A percentile compares a stretch with the other conserved stretches of the same genome.
phyloP scores from a whole-genome alignment of 495 filamentous ascomycete genomes.

The Hypoxylon lienhwacheense region DNA sequence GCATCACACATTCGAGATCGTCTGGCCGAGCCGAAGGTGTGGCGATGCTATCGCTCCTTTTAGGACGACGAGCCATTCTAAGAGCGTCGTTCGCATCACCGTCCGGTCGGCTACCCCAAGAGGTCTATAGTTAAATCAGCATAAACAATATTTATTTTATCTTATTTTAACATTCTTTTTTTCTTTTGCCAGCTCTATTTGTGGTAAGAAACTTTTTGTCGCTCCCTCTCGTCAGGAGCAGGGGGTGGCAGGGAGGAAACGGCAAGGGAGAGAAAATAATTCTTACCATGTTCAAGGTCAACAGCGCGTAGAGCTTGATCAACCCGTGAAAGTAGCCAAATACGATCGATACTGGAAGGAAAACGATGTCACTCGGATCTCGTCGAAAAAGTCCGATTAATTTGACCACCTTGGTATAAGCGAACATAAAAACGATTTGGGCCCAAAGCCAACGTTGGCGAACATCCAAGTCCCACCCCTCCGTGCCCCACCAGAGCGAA shows the following conservation, averaged over 20 bases:
- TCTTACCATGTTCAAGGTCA: slow-evolving; percentile 50
- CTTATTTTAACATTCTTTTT: too few relatives aligned
- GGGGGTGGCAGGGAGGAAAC: too few relatives aligned
- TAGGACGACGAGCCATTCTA: slow-evolving; percentile 56
- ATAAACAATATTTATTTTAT: too few relatives aligned
- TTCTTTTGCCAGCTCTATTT: too few relatives aligned
- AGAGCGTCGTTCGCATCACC: slow-evolving; percentile 63
- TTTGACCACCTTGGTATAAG: slow-evolving; percentile 63
- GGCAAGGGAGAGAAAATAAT: too few relatives aligned
- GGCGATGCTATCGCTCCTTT: slow-evolving; percentile 50
- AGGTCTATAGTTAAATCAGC: slow-evolving; percentile 57
- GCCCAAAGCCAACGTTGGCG: slow-evolving; percentile 50
- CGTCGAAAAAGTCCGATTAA: slow-evolving; percentile 59
- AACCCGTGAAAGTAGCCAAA: slow-evolving; percentile 65
- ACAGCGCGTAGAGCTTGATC: slow-evolving; percentile 63
- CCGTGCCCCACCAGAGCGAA: slow-evolving; percentile 52
- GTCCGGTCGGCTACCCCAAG: slow-evolving; percentile 69
- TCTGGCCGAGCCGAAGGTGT: slow-evolving; percentile 43
- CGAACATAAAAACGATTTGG: slow-evolving; percentile 51
- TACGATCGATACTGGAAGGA: slow-evolving; percentile 56
- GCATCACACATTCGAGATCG: slow-evolving; percentile 31
- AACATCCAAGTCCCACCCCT: slow-evolving; percentile 46
- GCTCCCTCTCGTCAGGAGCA: too few relatives aligned
- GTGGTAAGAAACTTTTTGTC: too few relatives aligned
- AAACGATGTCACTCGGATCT: slow-evolving; percentile 58